Base-by-base conservation (phyloP, 148 eudicot species). In the Fallopia convolvulus region DNA sequence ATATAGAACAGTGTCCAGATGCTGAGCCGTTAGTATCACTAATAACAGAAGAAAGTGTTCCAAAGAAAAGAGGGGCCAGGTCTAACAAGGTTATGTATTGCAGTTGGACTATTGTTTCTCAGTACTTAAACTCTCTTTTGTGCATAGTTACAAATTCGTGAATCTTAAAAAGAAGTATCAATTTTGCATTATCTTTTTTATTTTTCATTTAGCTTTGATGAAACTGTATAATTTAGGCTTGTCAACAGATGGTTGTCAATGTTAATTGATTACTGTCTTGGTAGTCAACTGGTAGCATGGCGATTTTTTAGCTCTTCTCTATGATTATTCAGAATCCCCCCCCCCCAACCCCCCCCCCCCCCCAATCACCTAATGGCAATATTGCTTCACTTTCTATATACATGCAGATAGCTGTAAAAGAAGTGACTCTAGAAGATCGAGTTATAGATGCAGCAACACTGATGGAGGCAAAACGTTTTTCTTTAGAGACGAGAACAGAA, bases 1-100 rank as follows among this genome's bases (percentile, higher is more conserved):
- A 79, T 81, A 82, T 89, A 75, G 97, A 92, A 81, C 91, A 90
- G 23, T 94, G 96, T 75, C 97, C 97, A 74, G 65, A 32, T 58
- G 65, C 65, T 58, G 65, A 58, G 65, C 71, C 47, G 49, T 9
- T 8, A 58, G 26, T 58, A 5, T 21, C 30, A 58, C 65, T 55
- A 7, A 8, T 20, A 20, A 50, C 18, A 15, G 55, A 50, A 50
- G 55, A 50, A 50, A 15, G 18, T 50, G 18, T 5, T 50, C 5
- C n/a, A 50, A 50, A 50, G 55, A 50, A 50, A 50, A 50, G 55
- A 50, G n/a, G 18, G 55, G 55, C 20, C 55, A 50, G 20, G 55
- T 50, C 55, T 15, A 20, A 55, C 60, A 55, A 58, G 30, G 65
- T 23, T 23, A 58, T 20, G 26, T 58, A 20, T 21, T 58, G 32